Conservation (phyloP, 129 eudicot species). For the Daucus carota region DNA sequence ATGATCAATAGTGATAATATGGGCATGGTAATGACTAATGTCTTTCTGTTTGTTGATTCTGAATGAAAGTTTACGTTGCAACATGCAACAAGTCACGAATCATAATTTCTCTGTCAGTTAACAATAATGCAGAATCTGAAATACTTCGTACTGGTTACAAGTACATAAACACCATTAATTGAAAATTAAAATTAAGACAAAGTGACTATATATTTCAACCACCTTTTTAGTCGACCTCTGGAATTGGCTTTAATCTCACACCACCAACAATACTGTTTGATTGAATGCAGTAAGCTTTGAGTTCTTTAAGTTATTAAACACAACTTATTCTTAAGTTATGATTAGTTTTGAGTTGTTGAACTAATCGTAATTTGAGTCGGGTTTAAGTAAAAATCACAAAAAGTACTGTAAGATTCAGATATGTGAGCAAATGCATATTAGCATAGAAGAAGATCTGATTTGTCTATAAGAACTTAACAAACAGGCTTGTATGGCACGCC, state of each 20-base stretch:
- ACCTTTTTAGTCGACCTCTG: not conserved
- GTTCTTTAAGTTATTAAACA: not conserved
- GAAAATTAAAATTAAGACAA: not conserved
- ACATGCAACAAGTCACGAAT: not conserved
- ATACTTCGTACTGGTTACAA: not conserved
- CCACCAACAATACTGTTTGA: not conserved
- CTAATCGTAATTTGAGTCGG: not conserved
- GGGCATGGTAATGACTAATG: too few relatives aligned
- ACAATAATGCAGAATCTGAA: not conserved
- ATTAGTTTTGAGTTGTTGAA: too few relatives aligned
- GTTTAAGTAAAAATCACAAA: too few relatives aligned
- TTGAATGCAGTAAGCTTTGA: not conserved
- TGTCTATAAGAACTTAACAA: not conserved
- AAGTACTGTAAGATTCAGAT: too few relatives aligned
- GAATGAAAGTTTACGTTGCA: not conserved
- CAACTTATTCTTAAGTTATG: too few relatives aligned
- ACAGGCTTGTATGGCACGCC: constrained; percentile 17
- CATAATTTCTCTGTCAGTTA: not conserved
- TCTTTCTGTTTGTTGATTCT: not conserved
- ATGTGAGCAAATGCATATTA: not conserved
- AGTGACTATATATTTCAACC: not conserved
- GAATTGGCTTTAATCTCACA: not conserved
- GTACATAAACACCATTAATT: not conserved
- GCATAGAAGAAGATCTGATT: not conserved
- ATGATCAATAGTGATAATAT: too few relatives aligned